A percentile compares a stretch with the other conserved stretches of the same genome.
Evolutionary conservation across 1,139 yeast species (phyloP).

Genomic region (Zygosaccharomyces pseudobailii): DNA sequence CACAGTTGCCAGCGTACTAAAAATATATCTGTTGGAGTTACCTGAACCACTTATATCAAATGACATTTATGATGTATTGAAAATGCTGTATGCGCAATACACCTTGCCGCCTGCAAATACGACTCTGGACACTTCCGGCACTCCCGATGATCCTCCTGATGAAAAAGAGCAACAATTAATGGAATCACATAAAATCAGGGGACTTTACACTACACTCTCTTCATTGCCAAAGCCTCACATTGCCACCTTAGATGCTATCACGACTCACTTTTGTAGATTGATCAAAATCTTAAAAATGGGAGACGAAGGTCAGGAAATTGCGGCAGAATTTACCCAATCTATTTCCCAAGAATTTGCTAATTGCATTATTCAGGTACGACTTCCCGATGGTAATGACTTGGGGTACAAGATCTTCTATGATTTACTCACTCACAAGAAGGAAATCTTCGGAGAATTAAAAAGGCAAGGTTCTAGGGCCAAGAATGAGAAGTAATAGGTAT

Average conservation of each 20-base stretch:
- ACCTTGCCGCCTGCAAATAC: constrained; percentile 35
- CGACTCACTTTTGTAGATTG: constrained; percentile 67
- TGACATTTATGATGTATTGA: constrained; percentile 60
- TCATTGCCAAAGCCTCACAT: constrained; percentile 67
- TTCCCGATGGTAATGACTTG: constrained; percentile 53
- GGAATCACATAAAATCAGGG: constrained; percentile 44
- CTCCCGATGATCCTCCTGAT: constrained; percentile 2
- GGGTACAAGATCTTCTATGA: constrained; percentile 58
- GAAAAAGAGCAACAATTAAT: constrained; percentile 16
- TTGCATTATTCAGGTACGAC: constrained; percentile 45
- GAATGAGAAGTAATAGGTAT: not conserved
- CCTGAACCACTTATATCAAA: constrained; percentile 77
- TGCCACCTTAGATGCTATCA: constrained; percentile 75
- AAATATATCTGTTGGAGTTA: constrained; percentile 71
- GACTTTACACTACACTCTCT: constrained; percentile 60
- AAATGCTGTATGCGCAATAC: constrained; percentile 61
- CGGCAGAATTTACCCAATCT: constrained; percentile 43
- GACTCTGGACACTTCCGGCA: constrained; percentile 20
- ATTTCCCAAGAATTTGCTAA: constrained; percentile 65
- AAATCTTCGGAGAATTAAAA: constrained; percentile 49
- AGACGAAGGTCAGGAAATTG: constrained; percentile 29
- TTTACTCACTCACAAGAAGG: constrained; percentile 53
- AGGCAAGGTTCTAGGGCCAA: constrained; percentile 21
- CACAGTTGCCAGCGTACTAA: constrained; percentile 63
- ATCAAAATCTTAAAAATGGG: constrained; percentile 49